Evolutionary conservation across 2,329 filamentous ascomycete species (phyloP).

Genomic region (Colletotrichum abscissum): DNA sequence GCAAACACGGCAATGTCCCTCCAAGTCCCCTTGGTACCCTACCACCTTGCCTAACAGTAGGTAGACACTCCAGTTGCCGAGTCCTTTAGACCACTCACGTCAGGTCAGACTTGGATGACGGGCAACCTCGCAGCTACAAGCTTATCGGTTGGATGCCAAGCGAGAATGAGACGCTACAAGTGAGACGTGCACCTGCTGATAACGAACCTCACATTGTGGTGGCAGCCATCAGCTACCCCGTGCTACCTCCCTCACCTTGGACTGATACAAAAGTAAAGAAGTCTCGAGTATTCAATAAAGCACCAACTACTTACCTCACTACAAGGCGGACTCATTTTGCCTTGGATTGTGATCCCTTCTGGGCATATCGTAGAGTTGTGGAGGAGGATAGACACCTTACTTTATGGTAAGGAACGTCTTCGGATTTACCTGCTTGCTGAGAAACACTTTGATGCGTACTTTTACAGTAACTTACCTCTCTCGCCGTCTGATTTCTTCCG

Average conservation of each 20-base stretch:
- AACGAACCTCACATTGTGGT: neutral
- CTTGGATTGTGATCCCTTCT: no score
- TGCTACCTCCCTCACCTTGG: neutral
- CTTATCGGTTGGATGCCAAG: neutral
- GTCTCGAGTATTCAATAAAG: neutral
- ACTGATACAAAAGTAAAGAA: neutral
- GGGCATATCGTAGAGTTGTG: neutral
- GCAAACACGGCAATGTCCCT: neutral
- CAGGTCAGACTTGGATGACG: neutral
- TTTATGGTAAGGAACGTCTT: no score
- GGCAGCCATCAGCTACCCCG: neutral
- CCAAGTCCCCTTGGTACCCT: neutral
- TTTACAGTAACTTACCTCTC: neutral
- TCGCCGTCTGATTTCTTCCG: neutral
- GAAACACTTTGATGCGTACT: neutral
- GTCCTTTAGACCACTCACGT: neutral
- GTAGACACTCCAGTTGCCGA: neutral
- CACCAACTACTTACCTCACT: neutral
- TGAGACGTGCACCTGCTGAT: constrained; percentile 5
- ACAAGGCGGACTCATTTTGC: neutral
- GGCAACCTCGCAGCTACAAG: neutral
- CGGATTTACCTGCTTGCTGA: neutral
- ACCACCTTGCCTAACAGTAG: no score
- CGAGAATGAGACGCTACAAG: neutral
- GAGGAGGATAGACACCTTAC: no score